phyloP scores from a whole-genome alignment of 2,329 filamentous ascomycete species.

The Trichoderma cornu-damae region DNA sequence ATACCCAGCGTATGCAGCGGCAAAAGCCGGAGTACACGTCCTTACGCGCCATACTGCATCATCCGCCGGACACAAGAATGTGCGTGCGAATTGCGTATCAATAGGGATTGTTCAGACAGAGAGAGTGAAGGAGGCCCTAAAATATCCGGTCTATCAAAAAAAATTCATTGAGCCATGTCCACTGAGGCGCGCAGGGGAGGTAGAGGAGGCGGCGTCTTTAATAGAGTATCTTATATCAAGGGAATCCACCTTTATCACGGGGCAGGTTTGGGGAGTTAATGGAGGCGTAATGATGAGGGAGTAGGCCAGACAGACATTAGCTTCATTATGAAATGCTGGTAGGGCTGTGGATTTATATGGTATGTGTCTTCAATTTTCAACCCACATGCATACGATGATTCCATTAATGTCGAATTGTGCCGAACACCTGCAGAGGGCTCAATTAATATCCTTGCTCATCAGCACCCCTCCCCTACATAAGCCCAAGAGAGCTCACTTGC shows the following conservation, averaged over 20 bases:
- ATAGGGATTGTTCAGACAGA: neutral
- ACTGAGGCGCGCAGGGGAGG: neutral
- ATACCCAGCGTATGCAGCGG: neutral
- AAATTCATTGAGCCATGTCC: neutral
- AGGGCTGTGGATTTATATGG: neutral
- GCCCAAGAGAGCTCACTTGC: too few species aligned
- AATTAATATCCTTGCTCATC: too few species aligned
- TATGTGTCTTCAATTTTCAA: too few species aligned
- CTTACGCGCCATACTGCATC: neutral
- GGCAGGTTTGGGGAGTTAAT: neutral
- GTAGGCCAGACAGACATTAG: neutral
- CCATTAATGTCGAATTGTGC: too few species aligned
- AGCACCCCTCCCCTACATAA: too few species aligned
- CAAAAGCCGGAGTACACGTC: neutral
- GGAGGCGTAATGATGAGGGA: neutral
- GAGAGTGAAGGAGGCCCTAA: neutral
- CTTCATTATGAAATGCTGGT: too few species aligned
- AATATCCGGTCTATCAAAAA: neutral
- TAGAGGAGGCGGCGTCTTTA: neutral
- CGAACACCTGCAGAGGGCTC: too few species aligned
- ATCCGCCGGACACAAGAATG: neutral
- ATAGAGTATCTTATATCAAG: neutral
- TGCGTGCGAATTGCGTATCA: neutral
- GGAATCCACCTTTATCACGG: neutral
- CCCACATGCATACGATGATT: too few species aligned